Base-by-base conservation (phyloP, 2,329 filamentous ascomycete species). In the Phaeomoniella chlamydospora region DNA sequence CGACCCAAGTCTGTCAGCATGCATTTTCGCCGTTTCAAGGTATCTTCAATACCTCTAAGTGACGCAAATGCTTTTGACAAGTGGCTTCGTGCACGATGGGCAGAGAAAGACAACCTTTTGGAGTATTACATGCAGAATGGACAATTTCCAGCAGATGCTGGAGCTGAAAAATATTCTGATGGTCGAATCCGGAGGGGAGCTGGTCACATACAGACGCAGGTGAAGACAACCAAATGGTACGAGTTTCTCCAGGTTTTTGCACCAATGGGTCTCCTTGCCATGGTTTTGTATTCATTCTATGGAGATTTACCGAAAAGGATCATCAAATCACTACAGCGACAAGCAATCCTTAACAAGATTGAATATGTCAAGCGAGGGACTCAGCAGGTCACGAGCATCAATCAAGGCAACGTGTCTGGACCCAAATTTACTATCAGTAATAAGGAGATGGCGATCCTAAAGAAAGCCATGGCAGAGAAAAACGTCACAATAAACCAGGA, bases 1-100 rank as follows among this genome's bases (percentile, higher is more conserved):
- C 76, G 83, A 1, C 85, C 85, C 2, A 88, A 84, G 55, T 90
- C 83, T 2, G 83, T 92, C 49, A 92, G 90, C 56, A 84, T 93
- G 62, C 79, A 87, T 57, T 93, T 84, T 80, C 74, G 85, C 19
- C 74, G 83, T 4, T 92, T 88, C 55, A 69, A 68, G 16, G 53
- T 90, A 12, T 69, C 69, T 29, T 74, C 82, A 22, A 87, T 93
- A 19, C 85, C 85, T 0, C 66, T 87, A 5, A 67, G 81, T 16
- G 70, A 74, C 45, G 63, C 67, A 5, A 69, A 77, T 31, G 61
- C 67, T 3, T 93, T 93, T 48, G 81, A 86, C 33, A 47, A 67
- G 4, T 93, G 85, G 85, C 65, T 92, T 17, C 69, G 75, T 14
- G 75, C 83, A 40, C 69, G 83, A 26, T 93, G 85, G 85, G 72